These are phyloP conservation scores for Phytophthora niederhauseri DNA, from an alignment of 352 stramenopile genomes.

Conservation along the genomic window DNA sequence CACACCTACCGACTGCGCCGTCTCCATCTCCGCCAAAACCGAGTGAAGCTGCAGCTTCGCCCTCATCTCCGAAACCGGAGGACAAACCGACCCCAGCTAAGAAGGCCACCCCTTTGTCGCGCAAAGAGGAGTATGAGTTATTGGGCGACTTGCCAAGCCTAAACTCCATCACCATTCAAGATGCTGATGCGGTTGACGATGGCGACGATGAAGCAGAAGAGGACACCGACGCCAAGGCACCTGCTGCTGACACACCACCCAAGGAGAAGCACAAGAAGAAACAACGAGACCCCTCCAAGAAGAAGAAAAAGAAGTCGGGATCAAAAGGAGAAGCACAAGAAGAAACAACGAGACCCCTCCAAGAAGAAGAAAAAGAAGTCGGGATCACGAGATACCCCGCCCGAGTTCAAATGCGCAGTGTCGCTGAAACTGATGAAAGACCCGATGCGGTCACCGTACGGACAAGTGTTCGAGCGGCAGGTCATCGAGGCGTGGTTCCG, in stretches of 20 bases:
- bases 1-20: constrained; percentile 35
- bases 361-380: constrained; percentile 49
- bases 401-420: constrained; percentile 77
- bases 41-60: constrained; percentile 6
- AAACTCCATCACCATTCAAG: constrained; percentile 69
- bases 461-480: constrained; percentile 78
- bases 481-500: constrained; percentile 85
- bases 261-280: constrained; percentile 37
- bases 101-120: constrained; percentile 46
- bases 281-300: constrained; percentile 32
- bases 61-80: constrained; percentile 35
- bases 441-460: constrained; percentile 71
- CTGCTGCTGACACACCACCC: constrained; percentile 13
- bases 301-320: constrained; percentile 50
- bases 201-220: constrained; percentile 37
- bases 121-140: constrained; percentile 84
- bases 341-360: constrained; percentile 31
- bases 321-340: constrained; percentile 35
- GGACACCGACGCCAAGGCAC: constrained; percentile 38
- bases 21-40: constrained; percentile 27
- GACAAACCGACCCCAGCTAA: constrained; percentile 49
- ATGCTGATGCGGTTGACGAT: constrained; percentile 36
- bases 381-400: constrained; percentile 39
- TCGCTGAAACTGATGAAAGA: constrained; percentile 76
- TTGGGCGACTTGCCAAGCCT: constrained; percentile 76